Conservation (phyloP, 108 stramenopile species). For the Nitzschia sp. region DNA sequence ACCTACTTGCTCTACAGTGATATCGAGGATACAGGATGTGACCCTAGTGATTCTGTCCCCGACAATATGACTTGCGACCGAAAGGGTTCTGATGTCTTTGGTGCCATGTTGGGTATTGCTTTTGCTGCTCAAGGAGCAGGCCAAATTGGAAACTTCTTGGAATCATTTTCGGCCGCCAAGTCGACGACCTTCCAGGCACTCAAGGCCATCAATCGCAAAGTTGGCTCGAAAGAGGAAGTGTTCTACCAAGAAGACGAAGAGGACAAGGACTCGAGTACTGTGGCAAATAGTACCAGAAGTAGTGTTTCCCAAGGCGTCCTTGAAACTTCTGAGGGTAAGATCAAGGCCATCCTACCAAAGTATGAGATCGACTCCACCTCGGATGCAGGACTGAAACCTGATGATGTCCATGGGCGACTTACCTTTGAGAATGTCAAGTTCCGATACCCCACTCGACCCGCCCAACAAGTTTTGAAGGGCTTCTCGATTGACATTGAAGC, state of each 20-base stretch:
- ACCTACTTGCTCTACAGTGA: slow-evolving; percentile 57
- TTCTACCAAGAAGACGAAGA: slow-evolving; percentile 41
- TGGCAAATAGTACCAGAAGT: neutral
- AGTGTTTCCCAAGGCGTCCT: slow-evolving; percentile 14
- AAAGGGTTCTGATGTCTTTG: slow-evolving; percentile 60
- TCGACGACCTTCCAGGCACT: slow-evolving; percentile 55
- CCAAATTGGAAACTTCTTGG: slow-evolving; percentile 60
- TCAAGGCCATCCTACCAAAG: slow-evolving; percentile 37
- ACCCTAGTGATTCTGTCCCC: slow-evolving; percentile 49
- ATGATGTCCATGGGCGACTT: slow-evolving; percentile 46
- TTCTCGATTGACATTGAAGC: slow-evolving; percentile 42
- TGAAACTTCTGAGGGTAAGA: neutral
- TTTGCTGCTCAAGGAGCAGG: slow-evolving; percentile 68
- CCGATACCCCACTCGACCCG: slow-evolving; percentile 77
- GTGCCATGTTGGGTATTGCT: slow-evolving; percentile 75
- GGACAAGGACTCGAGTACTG: slow-evolving; percentile 18
- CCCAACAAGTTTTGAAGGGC: slow-evolving; percentile 36
- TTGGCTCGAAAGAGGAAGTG: slow-evolving; percentile 36
- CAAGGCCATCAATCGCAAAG: slow-evolving; percentile 53
- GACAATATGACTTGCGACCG: slow-evolving; percentile 41
- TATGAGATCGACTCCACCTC: slow-evolving; percentile 67
- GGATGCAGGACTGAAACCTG: slow-evolving; percentile 48
- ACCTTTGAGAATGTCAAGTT: slow-evolving; percentile 72
- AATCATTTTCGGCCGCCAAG: slow-evolving; percentile 58
- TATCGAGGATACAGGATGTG: slow-evolving; percentile 52